Evolutionary conservation across 1,284 basidiomycete genomes (phyloP), one percentile per base, ranked within the genome.

Genomic region (Sanghuangporus weigelae): DNA sequence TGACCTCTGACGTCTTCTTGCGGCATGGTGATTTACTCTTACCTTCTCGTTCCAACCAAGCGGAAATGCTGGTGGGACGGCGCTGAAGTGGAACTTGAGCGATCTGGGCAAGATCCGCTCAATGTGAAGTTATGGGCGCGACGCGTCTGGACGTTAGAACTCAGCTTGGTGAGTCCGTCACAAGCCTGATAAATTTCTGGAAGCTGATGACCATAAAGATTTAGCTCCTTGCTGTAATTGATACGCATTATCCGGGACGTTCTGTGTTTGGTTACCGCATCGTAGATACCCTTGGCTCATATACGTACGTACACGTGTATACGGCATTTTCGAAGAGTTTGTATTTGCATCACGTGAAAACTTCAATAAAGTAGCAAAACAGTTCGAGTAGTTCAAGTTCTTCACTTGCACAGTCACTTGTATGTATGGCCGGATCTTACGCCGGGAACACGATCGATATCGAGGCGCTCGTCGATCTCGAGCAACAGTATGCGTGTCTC

Each of bases 11-110:
- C 35, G 38, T 59, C 58, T 14, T 49, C 57, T 6, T 21, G 19
- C 59, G 40, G 51, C 60, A 38, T 11, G 42, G 51, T 57, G 8
- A 31, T 40, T 49, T 51, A 67, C 69, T 60, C 49, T 64, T 31
- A 21, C 62, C 51, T n/a, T 35, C 44, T 46, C 40, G n/a, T 62
- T 67, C 23, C 40, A 36, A 96, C 23, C 40, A 36, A 96, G 94
- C 84, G 96, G 60, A 99, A 99, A 78, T 99, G 97, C 77, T 99
- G 96, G 96, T 99, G 96, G 96, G 97, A 99, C 72, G 96, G 96
- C 16, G 84, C 96, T 57, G 95, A 98, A 69, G 85, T 98, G 42
- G 90, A 96, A 60, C 75, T 98, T 23, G 83, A 87, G 7, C 66
- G 70, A 19, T 78, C 77, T 4, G 83, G 79, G 3, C 81, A 86